A percentile compares a stretch with the other conserved stretches of the same genome.
phyloP scores from a whole-genome alignment of 2,329 filamentous ascomycete genomes.

The Aspergillus spinulosporus region DNA sequence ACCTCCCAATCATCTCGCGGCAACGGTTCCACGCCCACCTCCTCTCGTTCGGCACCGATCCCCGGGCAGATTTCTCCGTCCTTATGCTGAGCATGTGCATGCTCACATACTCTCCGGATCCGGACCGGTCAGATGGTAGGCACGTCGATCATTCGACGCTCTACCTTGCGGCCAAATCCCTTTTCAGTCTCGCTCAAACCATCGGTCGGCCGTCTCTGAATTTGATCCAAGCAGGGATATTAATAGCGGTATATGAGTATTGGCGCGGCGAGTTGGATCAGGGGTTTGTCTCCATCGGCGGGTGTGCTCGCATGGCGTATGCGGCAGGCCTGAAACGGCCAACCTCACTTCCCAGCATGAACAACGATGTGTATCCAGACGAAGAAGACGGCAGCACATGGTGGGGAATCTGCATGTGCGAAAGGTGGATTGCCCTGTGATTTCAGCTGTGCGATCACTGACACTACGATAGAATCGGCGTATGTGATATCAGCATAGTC shows the following conservation, averaged over 20 bases:
- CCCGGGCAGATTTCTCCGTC: conserved; percentile 26
- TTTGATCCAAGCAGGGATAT: conserved; percentile 31
- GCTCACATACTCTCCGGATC: conserved; percentile 17
- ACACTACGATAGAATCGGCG: background rate
- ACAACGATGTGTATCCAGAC: background rate
- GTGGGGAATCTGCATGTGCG: conserved; percentile 33
- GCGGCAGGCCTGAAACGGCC: conserved; percentile 20
- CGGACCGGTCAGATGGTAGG: background rate
- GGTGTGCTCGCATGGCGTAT: conserved; percentile 30
- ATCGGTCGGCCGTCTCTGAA: conserved; percentile 20
- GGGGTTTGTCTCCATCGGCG: conserved; percentile 27
- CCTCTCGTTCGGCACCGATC: conserved; percentile 18
- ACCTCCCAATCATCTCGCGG: conserved; percentile 32
- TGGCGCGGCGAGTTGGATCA: conserved; percentile 19
- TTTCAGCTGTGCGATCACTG: background rate
- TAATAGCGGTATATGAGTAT: conserved; percentile 34
- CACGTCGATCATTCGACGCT: conserved; percentile 11
- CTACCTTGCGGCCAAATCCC: conserved; percentile 26
- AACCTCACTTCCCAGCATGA: background rate
- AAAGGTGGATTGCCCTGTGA: conserved; percentile 24
- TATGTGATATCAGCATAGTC: background rate
- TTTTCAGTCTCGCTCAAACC: conserved; percentile 28
- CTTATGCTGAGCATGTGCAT: conserved; percentile 30
- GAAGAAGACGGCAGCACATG: conserved; percentile 32
- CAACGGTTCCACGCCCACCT: conserved; percentile 29